Evolutionary conservation across 1,139 yeast species (phyloP).

Genomic region (Kluyveromyces marxianus): DNA sequence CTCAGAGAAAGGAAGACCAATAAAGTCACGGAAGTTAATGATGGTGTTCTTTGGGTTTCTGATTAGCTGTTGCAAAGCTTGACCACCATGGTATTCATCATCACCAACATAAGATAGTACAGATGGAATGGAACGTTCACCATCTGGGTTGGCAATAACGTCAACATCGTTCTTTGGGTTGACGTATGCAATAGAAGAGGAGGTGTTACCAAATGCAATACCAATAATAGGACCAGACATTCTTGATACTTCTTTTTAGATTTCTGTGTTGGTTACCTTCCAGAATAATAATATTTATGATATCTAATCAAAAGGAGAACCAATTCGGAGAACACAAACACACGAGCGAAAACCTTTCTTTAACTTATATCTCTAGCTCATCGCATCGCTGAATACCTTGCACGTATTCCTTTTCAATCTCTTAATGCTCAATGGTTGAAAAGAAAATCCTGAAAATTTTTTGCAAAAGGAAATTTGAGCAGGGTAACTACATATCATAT

Average conservation of each 20-base stretch:
- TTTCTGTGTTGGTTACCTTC: no score
- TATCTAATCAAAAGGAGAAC: no score
- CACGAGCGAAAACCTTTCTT: no score
- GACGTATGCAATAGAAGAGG: conserved; percentile 83
- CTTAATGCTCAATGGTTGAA: no score
- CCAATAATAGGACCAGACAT: conserved; percentile 69
- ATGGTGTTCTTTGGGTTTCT: conserved; percentile 87
- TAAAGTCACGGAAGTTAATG: conserved; percentile 85
- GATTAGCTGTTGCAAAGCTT: conserved; percentile 85
- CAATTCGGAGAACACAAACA: no score
- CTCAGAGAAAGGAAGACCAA: conserved; percentile 67
- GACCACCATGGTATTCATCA: conserved; percentile 96
- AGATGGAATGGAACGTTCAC: conserved; percentile 96
- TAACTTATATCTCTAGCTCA: no score
- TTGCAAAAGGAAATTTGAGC: no score
- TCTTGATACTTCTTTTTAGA: neutral
- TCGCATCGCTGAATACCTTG: no score
- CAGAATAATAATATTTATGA: no score
- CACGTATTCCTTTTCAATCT: no score
- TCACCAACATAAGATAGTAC: conserved; percentile 85
- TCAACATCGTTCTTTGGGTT: conserved; percentile 84
- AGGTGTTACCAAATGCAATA: conserved; percentile 91
- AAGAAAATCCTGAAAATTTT: no score
- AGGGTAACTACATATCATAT: no score
- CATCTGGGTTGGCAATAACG: conserved; percentile 97